These are phyloP conservation scores for Amaranthus palmeri DNA, from an alignment of 148 eudicot genomes.

Conservation along the genomic window DNA sequence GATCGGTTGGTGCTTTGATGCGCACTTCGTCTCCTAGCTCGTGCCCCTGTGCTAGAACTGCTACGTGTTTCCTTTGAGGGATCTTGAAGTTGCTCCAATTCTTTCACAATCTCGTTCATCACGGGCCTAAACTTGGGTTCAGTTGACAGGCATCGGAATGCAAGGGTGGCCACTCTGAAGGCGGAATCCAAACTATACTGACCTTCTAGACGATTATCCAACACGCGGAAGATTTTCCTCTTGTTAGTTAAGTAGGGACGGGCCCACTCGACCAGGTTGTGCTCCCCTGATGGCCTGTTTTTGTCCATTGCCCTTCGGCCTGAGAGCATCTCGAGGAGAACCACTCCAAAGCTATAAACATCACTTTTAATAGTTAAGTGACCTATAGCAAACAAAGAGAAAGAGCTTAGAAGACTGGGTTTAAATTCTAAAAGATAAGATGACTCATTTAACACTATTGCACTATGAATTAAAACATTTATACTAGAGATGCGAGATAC, in stretches of 20 bases:
- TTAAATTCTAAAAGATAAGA: neutral
- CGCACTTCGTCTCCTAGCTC: conserved; percentile 47
- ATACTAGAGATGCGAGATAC: too few relatives aligned
- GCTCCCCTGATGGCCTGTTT: conserved; percentile 81
- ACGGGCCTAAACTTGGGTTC: conserved; percentile 76
- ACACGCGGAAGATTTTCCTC: conserved; percentile 55
- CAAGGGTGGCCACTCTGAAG: conserved; percentile 50
- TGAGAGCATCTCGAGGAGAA: conserved; percentile 73
- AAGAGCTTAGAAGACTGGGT: conserved; percentile 2
- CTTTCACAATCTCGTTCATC: conserved; percentile 70
- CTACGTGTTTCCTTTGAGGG: conserved; percentile 32
- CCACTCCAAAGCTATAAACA: conserved; percentile 86
- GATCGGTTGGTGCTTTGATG: conserved; percentile 23
- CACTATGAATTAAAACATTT: too few relatives aligned
- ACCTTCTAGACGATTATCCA: conserved; percentile 86
- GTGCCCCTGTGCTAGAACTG: conserved; percentile 22
- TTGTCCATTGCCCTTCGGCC: conserved; percentile 88
- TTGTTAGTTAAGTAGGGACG: conserved; percentile 71
- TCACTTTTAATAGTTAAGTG: conserved; percentile 87
- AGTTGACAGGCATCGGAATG: conserved; percentile 54
- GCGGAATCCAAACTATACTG: conserved; percentile 71
- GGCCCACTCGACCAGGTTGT: conserved; percentile 86
- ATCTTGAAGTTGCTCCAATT: conserved; percentile 60
- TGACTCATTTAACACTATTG: too few relatives aligned
- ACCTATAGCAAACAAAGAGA: conserved; percentile 35